Conservation (phyloP, 805 yeast species). For the Ascoidea rubescens region DNA sequence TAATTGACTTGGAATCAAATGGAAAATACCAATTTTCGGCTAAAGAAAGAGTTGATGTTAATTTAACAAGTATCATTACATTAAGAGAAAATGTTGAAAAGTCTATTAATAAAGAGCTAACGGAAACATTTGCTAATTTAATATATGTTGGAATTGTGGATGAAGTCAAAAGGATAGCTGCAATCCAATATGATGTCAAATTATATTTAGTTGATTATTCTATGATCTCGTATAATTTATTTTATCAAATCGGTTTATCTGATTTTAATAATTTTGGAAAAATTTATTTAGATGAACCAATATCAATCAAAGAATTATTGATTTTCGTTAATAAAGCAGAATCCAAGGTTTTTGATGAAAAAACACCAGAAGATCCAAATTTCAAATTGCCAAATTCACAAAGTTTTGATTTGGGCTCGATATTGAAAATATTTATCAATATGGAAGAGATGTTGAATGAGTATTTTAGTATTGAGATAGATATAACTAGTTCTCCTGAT, state of each 20-base stretch:
- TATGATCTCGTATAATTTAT: conserved; percentile 48
- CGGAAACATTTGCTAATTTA: conserved; percentile 54
- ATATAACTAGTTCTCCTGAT: conserved; percentile 16
- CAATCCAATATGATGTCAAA: conserved; percentile 76
- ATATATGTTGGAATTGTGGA: conserved; percentile 80
- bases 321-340: conserved; percentile 13
- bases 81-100: conserved; percentile 38
- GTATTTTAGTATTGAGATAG: conserved; percentile 49
- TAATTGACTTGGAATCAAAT: no score
- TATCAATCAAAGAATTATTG: conserved; percentile 25
- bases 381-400: conserved; percentile 12
- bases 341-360: conserved; percentile 1
- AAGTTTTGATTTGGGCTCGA: neutral
- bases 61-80: conserved; percentile 42
- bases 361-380: conserved; percentile 9
- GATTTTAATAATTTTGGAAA: conserved; percentile 77
- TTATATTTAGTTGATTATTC: conserved; percentile 74
- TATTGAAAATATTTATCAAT: conserved; percentile 18
- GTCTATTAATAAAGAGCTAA: conserved; percentile 35
- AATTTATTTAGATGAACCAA: conserved; percentile 24
- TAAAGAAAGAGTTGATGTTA: conserved; percentile 26
- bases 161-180: conserved; percentile 47
- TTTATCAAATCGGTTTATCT: conserved; percentile 66
- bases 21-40: conserved; percentile 5
- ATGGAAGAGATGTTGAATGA: conserved; percentile 75